phyloP scores from a whole-genome alignment of 139 green algal genomes.

The Eudorina sp. region DNA sequence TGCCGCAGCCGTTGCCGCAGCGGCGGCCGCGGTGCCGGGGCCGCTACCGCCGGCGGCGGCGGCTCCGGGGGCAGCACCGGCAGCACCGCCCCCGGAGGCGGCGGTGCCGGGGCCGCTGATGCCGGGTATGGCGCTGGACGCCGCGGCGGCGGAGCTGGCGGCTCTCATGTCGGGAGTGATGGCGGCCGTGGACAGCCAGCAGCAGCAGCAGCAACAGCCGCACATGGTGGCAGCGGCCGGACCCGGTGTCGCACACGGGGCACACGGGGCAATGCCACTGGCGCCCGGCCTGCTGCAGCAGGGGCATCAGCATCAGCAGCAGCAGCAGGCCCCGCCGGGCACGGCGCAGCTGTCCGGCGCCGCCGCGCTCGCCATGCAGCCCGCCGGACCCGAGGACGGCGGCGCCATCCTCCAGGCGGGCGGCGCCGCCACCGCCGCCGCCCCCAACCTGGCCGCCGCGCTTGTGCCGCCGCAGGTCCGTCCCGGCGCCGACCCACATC shows the following conservation, averaged over 20 bases:
- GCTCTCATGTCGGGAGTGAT: neutral
- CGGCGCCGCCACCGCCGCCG: neutral
- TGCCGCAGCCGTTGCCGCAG: neutral
- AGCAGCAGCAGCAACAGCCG: slow-evolving; percentile 22
- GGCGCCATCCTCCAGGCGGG: neutral
- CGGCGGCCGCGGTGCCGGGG: neutral
- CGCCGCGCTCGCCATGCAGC: neutral
- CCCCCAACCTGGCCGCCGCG: neutral
- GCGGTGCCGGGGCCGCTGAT: neutral
- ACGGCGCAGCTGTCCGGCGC: neutral
- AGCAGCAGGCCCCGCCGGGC: too few species aligned
- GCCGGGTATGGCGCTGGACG: neutral
- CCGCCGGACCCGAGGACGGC: neutral
- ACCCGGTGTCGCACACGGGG: too few species aligned
- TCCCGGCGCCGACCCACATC: neutral
- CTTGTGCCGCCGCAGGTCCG: neutral
- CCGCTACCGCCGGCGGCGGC: neutral
- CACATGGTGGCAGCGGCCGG: neutral
- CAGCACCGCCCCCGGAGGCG: neutral
- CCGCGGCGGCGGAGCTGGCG: neutral
- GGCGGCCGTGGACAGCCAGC: neutral
- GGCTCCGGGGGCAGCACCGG: neutral
- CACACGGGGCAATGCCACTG: too few species aligned
- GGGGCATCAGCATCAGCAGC: neutral
- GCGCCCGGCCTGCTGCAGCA: neutral